Evolutionary conservation across 78 protist genomes (phyloP).

Genomic region (Andalucia godoyi): DNA sequence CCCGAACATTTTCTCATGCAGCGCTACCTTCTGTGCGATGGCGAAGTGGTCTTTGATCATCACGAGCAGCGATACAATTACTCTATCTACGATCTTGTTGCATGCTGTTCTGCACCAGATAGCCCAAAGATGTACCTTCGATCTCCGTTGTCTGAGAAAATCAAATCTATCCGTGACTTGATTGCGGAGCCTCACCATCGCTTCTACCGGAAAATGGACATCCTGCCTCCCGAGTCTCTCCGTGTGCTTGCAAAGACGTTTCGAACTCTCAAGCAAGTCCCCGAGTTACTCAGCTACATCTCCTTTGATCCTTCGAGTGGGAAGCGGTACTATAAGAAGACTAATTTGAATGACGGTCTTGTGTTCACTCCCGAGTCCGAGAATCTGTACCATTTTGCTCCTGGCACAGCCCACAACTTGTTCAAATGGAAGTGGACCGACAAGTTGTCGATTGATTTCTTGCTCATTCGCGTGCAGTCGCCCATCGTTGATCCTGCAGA

Average conservation of each 20-base stretch:
- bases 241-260: neutral
- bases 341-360: conserved; percentile 2
- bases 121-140: neutral
- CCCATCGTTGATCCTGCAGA: no score
- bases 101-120: neutral
- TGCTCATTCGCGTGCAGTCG: no score
- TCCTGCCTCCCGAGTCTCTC: neutral
- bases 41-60: neutral
- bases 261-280: neutral
- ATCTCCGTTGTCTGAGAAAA: neutral
- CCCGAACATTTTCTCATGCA: neutral
- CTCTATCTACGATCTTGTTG: neutral
- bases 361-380: conserved; percentile 2
- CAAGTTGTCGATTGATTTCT: neutral
- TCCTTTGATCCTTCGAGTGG: neutral
- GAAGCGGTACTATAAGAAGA: neutral
- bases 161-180: neutral
- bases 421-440: conserved; percentile 5
- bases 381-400: neutral
- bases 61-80: neutral
- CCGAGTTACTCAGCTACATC: neutral
- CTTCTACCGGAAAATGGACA: neutral
- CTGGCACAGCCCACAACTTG: neutral
- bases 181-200: neutral
- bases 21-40: neutral